Evolutionary conservation across 306 rosid species (phyloP).

Genomic region (Rubus parviflorus): DNA sequence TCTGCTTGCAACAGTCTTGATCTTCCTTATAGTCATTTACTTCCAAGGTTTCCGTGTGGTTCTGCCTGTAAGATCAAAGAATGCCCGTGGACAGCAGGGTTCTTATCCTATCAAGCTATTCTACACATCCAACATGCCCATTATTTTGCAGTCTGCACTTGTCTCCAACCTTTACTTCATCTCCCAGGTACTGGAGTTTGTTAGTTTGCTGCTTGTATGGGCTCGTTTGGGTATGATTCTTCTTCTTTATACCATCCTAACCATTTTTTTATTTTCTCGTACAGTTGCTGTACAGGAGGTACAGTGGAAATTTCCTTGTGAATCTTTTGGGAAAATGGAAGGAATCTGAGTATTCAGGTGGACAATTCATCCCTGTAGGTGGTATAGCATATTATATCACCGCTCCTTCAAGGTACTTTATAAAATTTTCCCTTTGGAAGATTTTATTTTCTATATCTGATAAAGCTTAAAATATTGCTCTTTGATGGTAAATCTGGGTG

Average conservation of each 20-base stretch:
- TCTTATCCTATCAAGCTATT: constrained; percentile 93
- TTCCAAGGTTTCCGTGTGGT: constrained; percentile 98
- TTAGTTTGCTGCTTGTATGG: constrained; percentile 18
- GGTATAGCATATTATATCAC: constrained; percentile 95
- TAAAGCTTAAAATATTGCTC: not conserved
- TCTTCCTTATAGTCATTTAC: constrained; percentile 82
- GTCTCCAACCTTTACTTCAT: constrained; percentile 89
- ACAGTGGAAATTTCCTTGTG: constrained; percentile 80
- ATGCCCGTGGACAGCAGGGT: constrained; percentile 95
- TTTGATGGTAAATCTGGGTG: not conserved
- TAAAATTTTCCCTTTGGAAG: not conserved
- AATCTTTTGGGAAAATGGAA: constrained; percentile 93
- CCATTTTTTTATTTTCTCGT: constrained; percentile 13
- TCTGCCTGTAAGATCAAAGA: constrained; percentile 94
- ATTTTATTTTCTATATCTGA: not conserved
- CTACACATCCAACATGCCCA: constrained; percentile 98
- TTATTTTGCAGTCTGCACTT: constrained; percentile 94
- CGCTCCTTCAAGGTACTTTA: constrained; percentile 76
- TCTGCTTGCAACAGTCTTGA: constrained; percentile 82
- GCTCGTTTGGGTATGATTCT: not conserved
- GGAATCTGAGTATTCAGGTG: constrained; percentile 91
- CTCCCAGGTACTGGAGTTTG: constrained; percentile 66
- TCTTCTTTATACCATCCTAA: constrained; percentile 6
- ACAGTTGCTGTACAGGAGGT: constrained; percentile 81
- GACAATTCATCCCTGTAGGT: constrained; percentile 84